These are phyloP conservation scores for Penicillium steckii DNA, from an alignment of 495 filamentous ascomycete species.

Conservation along the genomic window DNA sequence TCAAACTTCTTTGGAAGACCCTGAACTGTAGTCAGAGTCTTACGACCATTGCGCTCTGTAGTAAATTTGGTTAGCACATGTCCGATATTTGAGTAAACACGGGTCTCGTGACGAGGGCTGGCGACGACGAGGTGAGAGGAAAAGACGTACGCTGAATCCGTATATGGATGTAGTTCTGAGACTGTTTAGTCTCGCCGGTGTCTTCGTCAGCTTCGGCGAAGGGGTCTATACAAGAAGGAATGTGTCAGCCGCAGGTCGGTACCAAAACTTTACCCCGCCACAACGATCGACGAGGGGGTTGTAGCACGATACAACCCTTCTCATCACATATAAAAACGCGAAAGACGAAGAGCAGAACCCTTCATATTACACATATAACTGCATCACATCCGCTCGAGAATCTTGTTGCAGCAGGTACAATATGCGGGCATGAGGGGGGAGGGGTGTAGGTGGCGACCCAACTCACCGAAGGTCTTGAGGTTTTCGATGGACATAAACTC, in stretches of 20 bases:
- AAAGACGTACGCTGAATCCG: conserved; percentile 94
- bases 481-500: conserved; percentile 99
- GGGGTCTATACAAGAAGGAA: conserved; percentile 68
- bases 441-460: conserved; percentile 28
- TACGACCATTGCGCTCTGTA: conserved; percentile 99
- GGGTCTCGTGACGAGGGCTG: background rate
- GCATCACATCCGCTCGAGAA: background rate
- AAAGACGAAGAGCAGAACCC: background rate
- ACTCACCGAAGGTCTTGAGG: conserved; percentile 98
- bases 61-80: conserved; percentile 21
- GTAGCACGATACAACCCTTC: background rate
- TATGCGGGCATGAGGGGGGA: conserved; percentile 11
- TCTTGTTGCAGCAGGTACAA: conserved; percentile 4
- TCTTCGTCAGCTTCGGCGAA: conserved; percentile 99
- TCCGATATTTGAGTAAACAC: background rate
- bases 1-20: conserved; percentile 97
- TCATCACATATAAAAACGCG: background rate
- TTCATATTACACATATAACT: background rate
- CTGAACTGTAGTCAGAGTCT: conserved; percentile 99
- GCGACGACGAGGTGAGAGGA: background rate
- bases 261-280: conserved; percentile 40
- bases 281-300: conserved; percentile 5
- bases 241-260: conserved; percentile 37
- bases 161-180: conserved; percentile 99
- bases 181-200: conserved; percentile 86